A percentile compares a stretch with the other conserved stretches of the same genome.
Evolutionary conservation across 2,329 filamentous ascomycete species (phyloP).

Genomic region (Paradendryphiella salina): DNA sequence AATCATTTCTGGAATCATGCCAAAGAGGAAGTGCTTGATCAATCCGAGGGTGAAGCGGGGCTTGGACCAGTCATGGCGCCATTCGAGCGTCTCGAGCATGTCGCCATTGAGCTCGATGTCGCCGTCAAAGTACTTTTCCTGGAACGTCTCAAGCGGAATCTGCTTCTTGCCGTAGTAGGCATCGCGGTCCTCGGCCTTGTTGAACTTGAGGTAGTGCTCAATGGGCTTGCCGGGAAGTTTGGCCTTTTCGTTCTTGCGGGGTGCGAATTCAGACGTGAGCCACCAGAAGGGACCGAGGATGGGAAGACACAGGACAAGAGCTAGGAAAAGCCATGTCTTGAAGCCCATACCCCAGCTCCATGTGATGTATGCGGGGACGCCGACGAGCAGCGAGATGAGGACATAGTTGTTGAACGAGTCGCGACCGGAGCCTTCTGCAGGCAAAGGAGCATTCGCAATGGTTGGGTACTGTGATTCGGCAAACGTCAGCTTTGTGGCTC

Average conservation of each 20-base stretch:
- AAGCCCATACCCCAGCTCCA: conserved; percentile 83
- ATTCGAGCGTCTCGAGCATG: conserved; percentile 84
- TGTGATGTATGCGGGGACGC: conserved; percentile 77
- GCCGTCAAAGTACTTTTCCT: conserved; percentile 96
- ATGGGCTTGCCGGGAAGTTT: conserved; percentile 82
- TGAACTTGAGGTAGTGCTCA: conserved; percentile 88
- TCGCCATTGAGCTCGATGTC: conserved; percentile 96
- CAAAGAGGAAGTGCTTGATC: conserved; percentile 85
- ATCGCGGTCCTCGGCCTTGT: conserved; percentile 60
- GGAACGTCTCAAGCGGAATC: conserved; percentile 90
- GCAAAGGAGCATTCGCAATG: conserved; percentile 93
- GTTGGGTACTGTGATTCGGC: conserved; percentile 67
- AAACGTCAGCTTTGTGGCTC: conserved; percentile 31
- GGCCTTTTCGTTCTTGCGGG: conserved; percentile 91
- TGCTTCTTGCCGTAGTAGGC: conserved; percentile 79
- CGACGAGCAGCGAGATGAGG: conserved; percentile 69
- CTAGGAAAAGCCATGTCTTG: conserved; percentile 87
- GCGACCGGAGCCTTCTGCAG: conserved; percentile 81
- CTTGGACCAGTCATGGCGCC: conserved; percentile 95
- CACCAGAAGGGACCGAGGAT: conserved; percentile 84
- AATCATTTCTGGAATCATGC: conserved; percentile 86
- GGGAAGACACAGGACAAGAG: conserved; percentile 74
- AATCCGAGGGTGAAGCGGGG: conserved; percentile 86
- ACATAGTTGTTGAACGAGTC: conserved; percentile 85
- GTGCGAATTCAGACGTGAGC: conserved; percentile 75